Evolutionary conservation across 2,329 filamentous ascomycete species (phyloP).

Genomic region (Pseudogymnoascus sp.): DNA sequence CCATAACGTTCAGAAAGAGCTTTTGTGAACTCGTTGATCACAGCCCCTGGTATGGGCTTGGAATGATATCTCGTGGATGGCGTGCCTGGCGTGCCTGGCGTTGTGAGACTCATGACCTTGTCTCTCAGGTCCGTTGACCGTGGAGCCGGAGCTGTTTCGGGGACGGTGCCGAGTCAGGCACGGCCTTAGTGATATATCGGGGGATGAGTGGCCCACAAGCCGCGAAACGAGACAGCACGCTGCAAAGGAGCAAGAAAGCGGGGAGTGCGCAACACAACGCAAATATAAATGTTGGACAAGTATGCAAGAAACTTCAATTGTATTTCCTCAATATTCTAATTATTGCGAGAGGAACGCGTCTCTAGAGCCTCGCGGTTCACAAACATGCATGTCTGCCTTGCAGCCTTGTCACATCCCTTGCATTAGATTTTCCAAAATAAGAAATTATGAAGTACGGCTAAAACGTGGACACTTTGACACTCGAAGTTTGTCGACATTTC

Average conservation of each 20-base stretch:
- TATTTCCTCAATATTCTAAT: background rate
- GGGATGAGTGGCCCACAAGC: background rate
- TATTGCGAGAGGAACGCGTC: background rate
- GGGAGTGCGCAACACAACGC: background rate
- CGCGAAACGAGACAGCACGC: background rate
- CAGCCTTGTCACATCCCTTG: background rate
- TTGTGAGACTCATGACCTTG: slow-evolving; percentile 4
- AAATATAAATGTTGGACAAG: background rate
- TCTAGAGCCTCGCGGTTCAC: background rate
- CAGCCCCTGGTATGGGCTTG: background rate
- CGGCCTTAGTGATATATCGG: background rate
- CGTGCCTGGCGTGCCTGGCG: background rate
- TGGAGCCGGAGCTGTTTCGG: background rate
- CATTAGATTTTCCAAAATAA: too few relatives aligned
- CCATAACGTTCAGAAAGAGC: background rate
- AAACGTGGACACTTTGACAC: background rate
- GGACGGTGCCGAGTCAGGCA: background rate
- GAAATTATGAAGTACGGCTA: background rate
- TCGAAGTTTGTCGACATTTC: background rate
- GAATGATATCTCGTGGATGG: background rate
- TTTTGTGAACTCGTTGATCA: background rate
- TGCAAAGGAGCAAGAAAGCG: background rate
- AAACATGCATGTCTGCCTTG: background rate
- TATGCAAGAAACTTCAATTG: background rate
- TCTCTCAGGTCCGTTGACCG: background rate